A percentile compares a stretch with the other conserved stretches of the same genome.
Evolutionary conservation across 306 rosid species (phyloP).

Genomic region (Fragaria ananassa): DNA sequence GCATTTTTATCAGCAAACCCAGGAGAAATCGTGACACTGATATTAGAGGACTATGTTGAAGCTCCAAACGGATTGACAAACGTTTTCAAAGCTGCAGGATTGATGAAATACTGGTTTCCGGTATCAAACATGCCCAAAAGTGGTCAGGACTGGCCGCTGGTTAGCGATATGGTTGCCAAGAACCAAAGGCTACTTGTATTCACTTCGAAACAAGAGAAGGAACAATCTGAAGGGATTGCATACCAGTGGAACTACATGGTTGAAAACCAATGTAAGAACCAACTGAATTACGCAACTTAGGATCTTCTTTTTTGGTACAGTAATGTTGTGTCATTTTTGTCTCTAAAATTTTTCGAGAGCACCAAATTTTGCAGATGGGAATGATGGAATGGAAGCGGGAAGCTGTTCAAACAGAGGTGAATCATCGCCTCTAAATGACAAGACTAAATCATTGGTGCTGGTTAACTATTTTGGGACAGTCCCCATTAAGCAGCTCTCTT

Average conservation of each 20-base stretch:
- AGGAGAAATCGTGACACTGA: constrained; percentile 71
- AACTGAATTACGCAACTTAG: not conserved
- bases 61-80: constrained; percentile 74
- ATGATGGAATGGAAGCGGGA: constrained; percentile 68
- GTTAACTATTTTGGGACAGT: constrained; percentile 55
- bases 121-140: constrained; percentile 63
- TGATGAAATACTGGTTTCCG: constrained; percentile 87
- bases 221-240: constrained; percentile 75
- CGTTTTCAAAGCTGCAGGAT: constrained; percentile 56
- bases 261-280: constrained; percentile 67
- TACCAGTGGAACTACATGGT: constrained; percentile 92
- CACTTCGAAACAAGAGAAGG: constrained; percentile 57
- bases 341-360: not conserved
- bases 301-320: not conserved
- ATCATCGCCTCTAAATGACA: constrained; percentile 63
- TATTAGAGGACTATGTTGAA: constrained; percentile 85
- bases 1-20: constrained; percentile 68
- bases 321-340: not conserved
- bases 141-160: constrained; percentile 80
- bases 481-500: constrained; percentile 51
- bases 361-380: constrained; percentile 56
- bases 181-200: constrained; percentile 76
- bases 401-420: constrained; percentile 72
- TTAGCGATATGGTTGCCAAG: constrained; percentile 71
- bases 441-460: constrained; percentile 64